Percentiles rank a stretch among this genome's conserved stretches.
Evolutionary conservation across 2,329 filamentous ascomycete species (phyloP).

Genomic region (Xylariaceae sp.): DNA sequence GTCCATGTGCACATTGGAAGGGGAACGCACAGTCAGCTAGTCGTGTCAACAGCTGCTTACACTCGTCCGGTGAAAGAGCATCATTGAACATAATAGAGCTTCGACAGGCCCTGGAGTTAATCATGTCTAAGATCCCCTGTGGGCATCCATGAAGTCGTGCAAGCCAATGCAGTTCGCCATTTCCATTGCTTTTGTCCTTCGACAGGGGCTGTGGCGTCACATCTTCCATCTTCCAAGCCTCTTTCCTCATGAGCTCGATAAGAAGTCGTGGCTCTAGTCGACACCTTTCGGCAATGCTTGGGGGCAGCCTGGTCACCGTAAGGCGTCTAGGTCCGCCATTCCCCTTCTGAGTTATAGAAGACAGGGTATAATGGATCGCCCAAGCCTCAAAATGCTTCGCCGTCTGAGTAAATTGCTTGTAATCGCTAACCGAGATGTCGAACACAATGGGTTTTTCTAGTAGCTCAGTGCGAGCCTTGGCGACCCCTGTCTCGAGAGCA

Average conservation of each 20-base stretch:
- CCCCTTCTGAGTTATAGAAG: slow-evolving; percentile 6
- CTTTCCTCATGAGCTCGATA: slow-evolving; percentile 68
- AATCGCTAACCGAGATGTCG: slow-evolving; percentile 60
- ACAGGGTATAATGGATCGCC: slow-evolving; percentile 66
- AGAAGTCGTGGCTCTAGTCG: slow-evolving; percentile 66
- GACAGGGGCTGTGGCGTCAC: background rate
- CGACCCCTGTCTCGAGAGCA: slow-evolving; percentile 4
- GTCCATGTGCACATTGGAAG: slow-evolving; percentile 80
- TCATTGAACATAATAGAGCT: slow-evolving; percentile 90
- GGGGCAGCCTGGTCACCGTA: slow-evolving; percentile 59
- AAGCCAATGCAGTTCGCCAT: slow-evolving; percentile 49
- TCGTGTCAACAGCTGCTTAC: slow-evolving; percentile 50
- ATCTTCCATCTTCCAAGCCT: slow-evolving; percentile 60
- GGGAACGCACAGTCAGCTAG: slow-evolving; percentile 66
- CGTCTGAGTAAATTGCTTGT: slow-evolving; percentile 51
- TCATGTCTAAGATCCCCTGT: slow-evolving; percentile 67
- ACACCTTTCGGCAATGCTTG: slow-evolving; percentile 72
- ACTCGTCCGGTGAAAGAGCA: slow-evolving; percentile 53
- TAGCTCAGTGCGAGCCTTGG: slow-evolving; percentile 30
- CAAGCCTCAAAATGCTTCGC: slow-evolving; percentile 61
- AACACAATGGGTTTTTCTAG: slow-evolving; percentile 59
- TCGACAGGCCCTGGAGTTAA: slow-evolving; percentile 72
- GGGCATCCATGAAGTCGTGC: slow-evolving; percentile 66
- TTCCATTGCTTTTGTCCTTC: slow-evolving; percentile 2
- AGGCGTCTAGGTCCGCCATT: slow-evolving; percentile 30